Evolutionary conservation across 257 asterid genomes (phyloP), one percentile per base, ranked within the genome.

Genomic region (Linderniella brevidens): DNA sequence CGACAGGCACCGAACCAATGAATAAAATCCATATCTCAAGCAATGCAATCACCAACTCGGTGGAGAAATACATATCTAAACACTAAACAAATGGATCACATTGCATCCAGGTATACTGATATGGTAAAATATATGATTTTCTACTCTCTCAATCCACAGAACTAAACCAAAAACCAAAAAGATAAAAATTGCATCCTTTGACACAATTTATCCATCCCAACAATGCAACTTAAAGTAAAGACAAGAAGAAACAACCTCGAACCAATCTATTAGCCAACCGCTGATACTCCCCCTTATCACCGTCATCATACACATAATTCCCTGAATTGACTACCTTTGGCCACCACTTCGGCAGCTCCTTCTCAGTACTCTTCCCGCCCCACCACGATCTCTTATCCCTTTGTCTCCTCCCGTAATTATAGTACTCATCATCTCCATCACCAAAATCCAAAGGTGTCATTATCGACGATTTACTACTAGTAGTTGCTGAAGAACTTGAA

Each of bases 311-410:
- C 25, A 62, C 71, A 13, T 25, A 20, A 7, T 68, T 51, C 41
- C 13, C 63, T 44, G 59, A 66, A 54, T 35, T 38, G 42, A 62
- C 66, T 19, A 41, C 53, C 49, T 65, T 65, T 36, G 94, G 95
- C 95, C 98, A 88, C 98, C 98, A 88, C 58, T 55, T 73, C 7
- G 98, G 95, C 80, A 84, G 54, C 68, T 68, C 74, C 48, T 60
- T 68, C 60, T 59, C 32, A 25, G 32, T 63, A 63, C 63, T 66
- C 54, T 69, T 72, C 44, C 74, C 71, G 53, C 61, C 63, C 71
- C 55, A 50, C 37, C 40, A 41, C 44, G 46, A 63, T 56, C 14
- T 46, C 68, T 0, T 48, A 53, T 20, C 41, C 68, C 62, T 54
- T 68, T 55, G 32, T 25, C 32, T 25, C 32, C 32, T 25, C 32